Conservation (phyloP, 441 rosid genomes). For the Syzygium syzygioides region DNA sequence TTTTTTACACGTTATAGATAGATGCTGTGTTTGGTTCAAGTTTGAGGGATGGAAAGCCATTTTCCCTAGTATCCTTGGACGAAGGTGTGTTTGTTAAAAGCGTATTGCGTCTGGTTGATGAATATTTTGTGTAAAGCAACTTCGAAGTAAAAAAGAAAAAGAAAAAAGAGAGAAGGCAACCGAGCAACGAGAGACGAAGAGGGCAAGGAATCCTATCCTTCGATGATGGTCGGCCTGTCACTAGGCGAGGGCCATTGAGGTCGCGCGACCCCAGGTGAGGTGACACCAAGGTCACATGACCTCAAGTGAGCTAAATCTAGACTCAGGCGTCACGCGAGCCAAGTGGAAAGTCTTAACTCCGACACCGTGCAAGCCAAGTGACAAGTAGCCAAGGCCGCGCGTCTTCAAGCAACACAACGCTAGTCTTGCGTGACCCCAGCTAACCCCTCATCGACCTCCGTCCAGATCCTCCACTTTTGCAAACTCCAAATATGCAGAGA, state of each 20-base stretch:
- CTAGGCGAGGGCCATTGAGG: not conserved
- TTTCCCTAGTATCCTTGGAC: not conserved
- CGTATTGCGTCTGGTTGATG: not conserved
- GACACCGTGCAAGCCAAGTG: not conserved
- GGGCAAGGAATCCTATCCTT: not conserved
- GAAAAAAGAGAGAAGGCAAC: not conserved
- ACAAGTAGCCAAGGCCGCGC: not conserved
- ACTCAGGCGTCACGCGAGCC: not conserved
- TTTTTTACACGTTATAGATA: no score
- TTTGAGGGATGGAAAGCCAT: not conserved
- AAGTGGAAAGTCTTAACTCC: not conserved
- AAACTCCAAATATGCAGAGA: not conserved
- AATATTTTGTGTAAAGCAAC: not conserved
- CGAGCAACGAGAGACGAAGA: not conserved
- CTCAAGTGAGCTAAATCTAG: not conserved
- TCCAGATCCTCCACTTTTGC: not conserved
- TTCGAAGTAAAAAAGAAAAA: not conserved
- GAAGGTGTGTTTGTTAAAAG: not conserved
- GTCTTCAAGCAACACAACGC: not conserved
- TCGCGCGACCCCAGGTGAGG: not conserved
- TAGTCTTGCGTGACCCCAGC: accelerated
- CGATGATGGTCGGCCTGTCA: not conserved
- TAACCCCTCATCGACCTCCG: accelerated
- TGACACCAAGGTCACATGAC: not conserved
- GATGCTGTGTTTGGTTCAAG: not conserved